These are phyloP conservation scores for Cryphonectria radicalis DNA, from an alignment of 2,329 filamentous ascomycete species.

Conservation along the genomic window DNA sequence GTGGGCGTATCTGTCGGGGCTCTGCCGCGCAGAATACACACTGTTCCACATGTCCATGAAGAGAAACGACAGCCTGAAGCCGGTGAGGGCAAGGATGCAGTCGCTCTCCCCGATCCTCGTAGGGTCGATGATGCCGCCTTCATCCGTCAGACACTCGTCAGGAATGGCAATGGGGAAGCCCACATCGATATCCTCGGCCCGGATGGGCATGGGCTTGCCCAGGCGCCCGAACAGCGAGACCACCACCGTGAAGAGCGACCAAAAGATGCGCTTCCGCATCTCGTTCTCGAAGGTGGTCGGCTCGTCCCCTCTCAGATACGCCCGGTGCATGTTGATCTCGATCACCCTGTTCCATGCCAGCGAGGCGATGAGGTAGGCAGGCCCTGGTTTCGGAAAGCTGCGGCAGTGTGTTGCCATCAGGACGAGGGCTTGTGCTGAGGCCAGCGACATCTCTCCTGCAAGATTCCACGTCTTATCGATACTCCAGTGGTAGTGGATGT, in stretches of 20 bases:
- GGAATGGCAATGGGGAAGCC: constrained; percentile 74
- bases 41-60: constrained; percentile 76
- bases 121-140: constrained; percentile 62
- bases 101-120: constrained; percentile 62
- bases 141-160: constrained; percentile 71
- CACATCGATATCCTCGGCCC: constrained; percentile 76
- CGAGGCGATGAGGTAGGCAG: constrained; percentile 70
- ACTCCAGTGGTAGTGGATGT: constrained; percentile 78
- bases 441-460: constrained; percentile 61
- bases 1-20: constrained; percentile 65
- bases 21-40: constrained; percentile 72
- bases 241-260: constrained; percentile 69
- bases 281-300: constrained; percentile 69
- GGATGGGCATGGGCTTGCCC: constrained; percentile 76
- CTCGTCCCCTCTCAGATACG: constrained; percentile 56
- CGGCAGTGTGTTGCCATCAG: constrained; percentile 75
- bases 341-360: constrained; percentile 70
- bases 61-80: constrained; percentile 67
- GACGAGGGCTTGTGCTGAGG: constrained; percentile 73
- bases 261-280: constrained; percentile 78
- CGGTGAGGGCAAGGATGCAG: constrained; percentile 68
- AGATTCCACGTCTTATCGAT: constrained; percentile 71
- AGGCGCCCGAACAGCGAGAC: constrained; percentile 75
- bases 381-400: constrained; percentile 78
- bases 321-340: constrained; percentile 76